Evolutionary conservation across 163 green algal species (phyloP).

Genomic region (Scenedesmus sp.): DNA sequence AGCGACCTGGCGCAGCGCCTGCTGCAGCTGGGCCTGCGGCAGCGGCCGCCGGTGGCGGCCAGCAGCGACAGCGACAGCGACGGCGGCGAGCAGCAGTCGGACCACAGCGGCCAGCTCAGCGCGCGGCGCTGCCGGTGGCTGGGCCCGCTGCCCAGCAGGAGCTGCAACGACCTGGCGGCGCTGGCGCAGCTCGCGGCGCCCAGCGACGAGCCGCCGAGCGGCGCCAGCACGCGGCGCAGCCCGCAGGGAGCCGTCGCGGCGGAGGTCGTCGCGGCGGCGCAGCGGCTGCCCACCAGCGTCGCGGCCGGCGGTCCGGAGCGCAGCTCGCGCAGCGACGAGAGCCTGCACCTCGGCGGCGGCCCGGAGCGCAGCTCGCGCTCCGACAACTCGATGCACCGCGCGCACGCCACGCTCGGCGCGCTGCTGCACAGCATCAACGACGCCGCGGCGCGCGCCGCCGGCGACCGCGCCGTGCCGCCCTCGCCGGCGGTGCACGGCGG

Average conservation of each 20-base stretch:
- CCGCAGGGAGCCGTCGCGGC: background rate
- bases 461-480: too few relatives aligned
- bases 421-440: too few relatives aligned
- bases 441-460: too few relatives aligned
- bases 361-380: background rate
- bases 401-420: too few relatives aligned
- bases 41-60: background rate
- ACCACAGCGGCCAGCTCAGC: background rate
- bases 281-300: background rate
- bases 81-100: background rate
- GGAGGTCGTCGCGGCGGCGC: background rate
- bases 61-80: slow-evolving; percentile 21
- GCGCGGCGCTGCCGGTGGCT: background rate
- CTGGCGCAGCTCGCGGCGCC: background rate
- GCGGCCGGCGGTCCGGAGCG: background rate
- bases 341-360: background rate
- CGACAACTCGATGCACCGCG: too few relatives aligned
- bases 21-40: slow-evolving; percentile 6
- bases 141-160: background rate
- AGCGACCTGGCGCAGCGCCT: background rate
- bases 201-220: too few relatives aligned
- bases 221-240: slow-evolving; percentile 16
- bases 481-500: background rate
- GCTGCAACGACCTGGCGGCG: background rate
- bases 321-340: background rate